phyloP scores from a whole-genome alignment of 345 rosid species.

The Kandelia obovata region DNA sequence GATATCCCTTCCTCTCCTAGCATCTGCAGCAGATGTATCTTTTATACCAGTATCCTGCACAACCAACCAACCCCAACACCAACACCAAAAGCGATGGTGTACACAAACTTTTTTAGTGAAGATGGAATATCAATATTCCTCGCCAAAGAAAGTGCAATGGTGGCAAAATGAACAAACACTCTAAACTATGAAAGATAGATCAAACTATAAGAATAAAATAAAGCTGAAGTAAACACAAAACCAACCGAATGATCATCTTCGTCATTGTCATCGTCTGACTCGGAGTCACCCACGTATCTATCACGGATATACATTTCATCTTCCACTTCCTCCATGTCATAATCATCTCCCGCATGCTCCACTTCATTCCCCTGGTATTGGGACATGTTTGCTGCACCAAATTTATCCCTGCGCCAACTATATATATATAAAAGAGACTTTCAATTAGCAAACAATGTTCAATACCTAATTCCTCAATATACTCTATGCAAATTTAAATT shows the following conservation, averaged over 20 bases:
- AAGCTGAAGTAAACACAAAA: background rate
- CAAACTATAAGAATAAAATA: background rate
- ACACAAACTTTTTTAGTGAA: background rate
- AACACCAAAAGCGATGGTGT: background rate
- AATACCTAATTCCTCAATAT: background rate
- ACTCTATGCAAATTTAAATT: background rate
- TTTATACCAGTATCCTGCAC: conserved; percentile 39
- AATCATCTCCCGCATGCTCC: conserved; percentile 44
- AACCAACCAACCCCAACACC: background rate
- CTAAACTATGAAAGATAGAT: background rate
- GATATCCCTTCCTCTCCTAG: conserved; percentile 53
- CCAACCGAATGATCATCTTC: conserved; percentile 48
- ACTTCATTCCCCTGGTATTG: conserved; percentile 38
- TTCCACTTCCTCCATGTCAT: conserved; percentile 52
- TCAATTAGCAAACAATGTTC: background rate
- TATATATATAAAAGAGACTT: background rate
- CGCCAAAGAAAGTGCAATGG: background rate
- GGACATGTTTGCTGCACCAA: conserved; percentile 30
- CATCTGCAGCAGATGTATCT: conserved; percentile 50
- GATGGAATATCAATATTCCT: background rate
- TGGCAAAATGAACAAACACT: background rate
- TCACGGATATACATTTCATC: conserved; percentile 46
- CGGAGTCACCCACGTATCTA: conserved; percentile 49
- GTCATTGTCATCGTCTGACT: conserved; percentile 43
- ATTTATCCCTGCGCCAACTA: conserved; percentile 20